Percentiles rank a stretch among this genome's conserved stretches.
Evolutionary conservation across 2,329 filamentous ascomycete genomes (phyloP).

Genomic region (Sporothrix protearum): DNA sequence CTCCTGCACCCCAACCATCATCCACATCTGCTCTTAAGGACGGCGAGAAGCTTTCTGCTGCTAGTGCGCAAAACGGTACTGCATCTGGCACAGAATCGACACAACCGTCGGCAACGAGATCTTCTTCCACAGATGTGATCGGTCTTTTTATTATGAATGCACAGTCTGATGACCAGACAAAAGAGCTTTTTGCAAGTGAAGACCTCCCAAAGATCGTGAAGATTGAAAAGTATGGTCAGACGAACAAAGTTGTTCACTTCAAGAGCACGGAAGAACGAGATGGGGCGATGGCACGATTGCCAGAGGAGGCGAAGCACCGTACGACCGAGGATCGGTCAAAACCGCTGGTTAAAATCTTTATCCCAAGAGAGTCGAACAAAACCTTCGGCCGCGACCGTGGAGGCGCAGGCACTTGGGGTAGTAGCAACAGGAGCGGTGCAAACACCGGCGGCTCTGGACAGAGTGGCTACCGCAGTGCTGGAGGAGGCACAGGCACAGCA

Average conservation of each 20-base stretch:
- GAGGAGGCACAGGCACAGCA: constrained; percentile 74
- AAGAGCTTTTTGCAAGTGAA: constrained; percentile 76
- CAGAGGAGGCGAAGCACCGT: constrained; percentile 71
- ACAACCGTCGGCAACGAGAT: constrained; percentile 59
- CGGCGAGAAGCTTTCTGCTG: constrained; percentile 50
- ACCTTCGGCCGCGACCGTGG: constrained; percentile 50
- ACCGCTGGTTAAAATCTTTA: constrained; percentile 78
- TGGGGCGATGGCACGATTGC: constrained; percentile 68
- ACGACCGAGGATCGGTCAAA: constrained; percentile 70
- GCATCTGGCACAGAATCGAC: constrained; percentile 50
- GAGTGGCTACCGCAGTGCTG: constrained; percentile 81
- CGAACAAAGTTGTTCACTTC: constrained; percentile 85
- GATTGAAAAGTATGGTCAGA: constrained; percentile 73
- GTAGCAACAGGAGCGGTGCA: constrained; percentile 60
- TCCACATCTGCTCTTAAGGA: constrained; percentile 51
- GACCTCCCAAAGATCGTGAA: constrained; percentile 76
- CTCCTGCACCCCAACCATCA: constrained; percentile 48
- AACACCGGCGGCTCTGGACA: constrained; percentile 47
- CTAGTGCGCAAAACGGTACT: constrained; percentile 51
- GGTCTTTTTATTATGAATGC: constrained; percentile 89
- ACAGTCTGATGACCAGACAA: constrained; percentile 76
- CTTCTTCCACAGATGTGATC: constrained; percentile 62
- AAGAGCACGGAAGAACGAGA: constrained; percentile 75
- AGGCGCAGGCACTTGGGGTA: constrained; percentile 65
- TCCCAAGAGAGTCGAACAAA: constrained; percentile 48